Evolutionary conservation across 1,284 basidiomycete species (phyloP).

Genomic region (Jaminaea rosea): DNA sequence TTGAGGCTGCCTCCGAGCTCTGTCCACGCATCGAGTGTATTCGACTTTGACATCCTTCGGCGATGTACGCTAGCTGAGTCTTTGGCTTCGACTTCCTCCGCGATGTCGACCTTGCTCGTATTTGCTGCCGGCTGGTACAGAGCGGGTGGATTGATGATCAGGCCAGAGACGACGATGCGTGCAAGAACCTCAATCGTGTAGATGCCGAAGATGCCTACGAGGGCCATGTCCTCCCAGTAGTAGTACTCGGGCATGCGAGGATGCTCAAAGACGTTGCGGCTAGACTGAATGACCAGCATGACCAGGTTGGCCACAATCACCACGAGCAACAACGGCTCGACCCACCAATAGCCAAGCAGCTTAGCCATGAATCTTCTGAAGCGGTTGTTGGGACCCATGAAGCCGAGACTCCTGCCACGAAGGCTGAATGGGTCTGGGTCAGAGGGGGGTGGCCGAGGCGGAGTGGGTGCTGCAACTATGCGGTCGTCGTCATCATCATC

Average conservation of each 20-base stretch:
- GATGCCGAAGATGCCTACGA: conserved; percentile 72
- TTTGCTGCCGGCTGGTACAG: neutral
- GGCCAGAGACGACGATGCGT: conserved; percentile 80
- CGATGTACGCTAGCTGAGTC: conserved; percentile 5
- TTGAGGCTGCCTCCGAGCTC: conserved; percentile 26
- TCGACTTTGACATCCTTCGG: conserved; percentile 25
- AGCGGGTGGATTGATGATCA: conserved; percentile 70
- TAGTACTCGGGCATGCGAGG: conserved; percentile 63
- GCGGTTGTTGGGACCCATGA: conserved; percentile 57
- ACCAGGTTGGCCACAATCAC: conserved; percentile 78
- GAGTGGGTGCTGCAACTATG: neutral
- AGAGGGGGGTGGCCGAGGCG: neutral
- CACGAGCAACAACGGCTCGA: conserved; percentile 73
- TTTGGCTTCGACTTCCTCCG: too few relatives aligned
- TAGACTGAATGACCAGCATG: conserved; percentile 72
- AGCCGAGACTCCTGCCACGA: conserved; percentile 69
- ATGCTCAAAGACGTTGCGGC: conserved; percentile 51
- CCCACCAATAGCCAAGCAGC: conserved; percentile 56
- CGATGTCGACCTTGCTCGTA: neutral
- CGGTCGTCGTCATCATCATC: conserved; percentile 17
- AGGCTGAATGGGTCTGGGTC: conserved; percentile 43
- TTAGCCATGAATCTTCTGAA: conserved; percentile 19
- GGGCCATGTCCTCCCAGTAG: conserved; percentile 72
- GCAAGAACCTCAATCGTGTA: conserved; percentile 87
- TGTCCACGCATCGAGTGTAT: conserved; percentile 30